Evolutionary conservation across 2,329 filamentous ascomycete species (phyloP), one percentile per base, ranked within the genome.

Genomic region (Pestalotiopsis sp.): DNA sequence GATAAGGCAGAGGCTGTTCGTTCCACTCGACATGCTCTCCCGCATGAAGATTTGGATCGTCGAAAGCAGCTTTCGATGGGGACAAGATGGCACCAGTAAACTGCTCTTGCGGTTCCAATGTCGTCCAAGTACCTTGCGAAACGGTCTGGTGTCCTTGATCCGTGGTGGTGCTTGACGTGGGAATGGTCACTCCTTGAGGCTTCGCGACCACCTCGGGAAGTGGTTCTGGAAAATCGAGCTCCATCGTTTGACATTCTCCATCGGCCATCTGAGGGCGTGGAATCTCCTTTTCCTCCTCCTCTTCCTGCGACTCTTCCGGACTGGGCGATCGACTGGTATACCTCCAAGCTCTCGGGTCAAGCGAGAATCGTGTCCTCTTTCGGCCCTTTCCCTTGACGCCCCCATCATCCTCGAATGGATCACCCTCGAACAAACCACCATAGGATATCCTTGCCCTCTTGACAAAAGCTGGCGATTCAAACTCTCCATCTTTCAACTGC

Each of bases 381-480:
- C 89, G 90, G 36, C 88, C 89, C 74, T 84, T 88, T 4, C 87
- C 88, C 45, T 82, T 86, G 27, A 87, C 82, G 57, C 85, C 85
- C 1, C 87, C 88, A 77, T 92, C 89, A 31, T 92, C 92, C 69
- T 93, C 90, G 14, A 95, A 91, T 3, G 90, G 87, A 73, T 94
- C 90, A 4, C 86, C 86, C 71, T 92, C 89, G 65, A 91, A 89
- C 0, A 92, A 80, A 0, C 89, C 88, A 1, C 91, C 91, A 68
- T 91, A 91, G 0, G 92, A 94, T 4, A 92, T 82, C 67, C 92
- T 86, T 14, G 89, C 86, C 66, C 91, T 86, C 78, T 92, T 95
- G 23, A 93, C 81, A 73, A 97, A 97, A 0, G 93, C 93, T 0
- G 94, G 94, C 2, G 94, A 97, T 4, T 88, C 84, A 82, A 90